Percentiles rank a stretch among this genome's conserved stretches.
These are phyloP conservation scores for Calonectria multiphialidica DNA, from an alignment of 2,329 filamentous ascomycete species.

Conservation along the genomic window DNA sequence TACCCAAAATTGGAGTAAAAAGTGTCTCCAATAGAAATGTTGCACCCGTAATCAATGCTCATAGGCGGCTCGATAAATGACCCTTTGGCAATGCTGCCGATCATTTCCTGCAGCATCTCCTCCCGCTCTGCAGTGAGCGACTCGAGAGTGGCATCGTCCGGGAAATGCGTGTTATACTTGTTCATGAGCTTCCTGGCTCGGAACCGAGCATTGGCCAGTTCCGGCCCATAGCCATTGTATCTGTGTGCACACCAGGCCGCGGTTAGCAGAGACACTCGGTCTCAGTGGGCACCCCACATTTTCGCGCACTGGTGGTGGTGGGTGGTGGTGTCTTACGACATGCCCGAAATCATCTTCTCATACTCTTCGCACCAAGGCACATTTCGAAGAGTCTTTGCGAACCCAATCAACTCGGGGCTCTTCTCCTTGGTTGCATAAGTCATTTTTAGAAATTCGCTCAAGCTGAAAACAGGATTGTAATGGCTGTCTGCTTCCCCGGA, in stretches of 20 bases:
- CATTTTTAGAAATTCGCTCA: constrained; percentile 26
- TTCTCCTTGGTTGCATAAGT: constrained; percentile 30
- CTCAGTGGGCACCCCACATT: neutral
- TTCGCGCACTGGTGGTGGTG: neutral
- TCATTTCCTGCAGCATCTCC: constrained; percentile 60
- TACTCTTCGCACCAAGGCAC: constrained; percentile 42
- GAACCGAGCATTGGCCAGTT: constrained; percentile 64
- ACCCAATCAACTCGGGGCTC: constrained; percentile 34
- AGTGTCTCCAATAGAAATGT: constrained; percentile 68
- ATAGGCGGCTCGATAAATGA: constrained; percentile 71
- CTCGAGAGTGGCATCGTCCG: constrained; percentile 57
- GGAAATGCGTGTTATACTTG: constrained; percentile 70
- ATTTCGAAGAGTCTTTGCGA: constrained; percentile 33
- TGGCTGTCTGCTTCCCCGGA: neutral
- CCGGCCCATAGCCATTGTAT: constrained; percentile 62
- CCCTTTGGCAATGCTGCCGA: constrained; percentile 63
- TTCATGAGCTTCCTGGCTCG: constrained; percentile 66
- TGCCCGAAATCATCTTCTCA: constrained; percentile 44
- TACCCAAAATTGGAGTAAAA: constrained; percentile 69
- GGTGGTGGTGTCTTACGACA: constrained; percentile 31
- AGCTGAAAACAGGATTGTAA: neutral
- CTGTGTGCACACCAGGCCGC: constrained; percentile 44
- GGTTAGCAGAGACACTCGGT: neutral
- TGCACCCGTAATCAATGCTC: constrained; percentile 74
- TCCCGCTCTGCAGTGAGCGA: constrained; percentile 55